Evolutionary conservation across 192 early-diverging fungal species (phyloP).

Genomic region (Coemansia sp.): DNA sequence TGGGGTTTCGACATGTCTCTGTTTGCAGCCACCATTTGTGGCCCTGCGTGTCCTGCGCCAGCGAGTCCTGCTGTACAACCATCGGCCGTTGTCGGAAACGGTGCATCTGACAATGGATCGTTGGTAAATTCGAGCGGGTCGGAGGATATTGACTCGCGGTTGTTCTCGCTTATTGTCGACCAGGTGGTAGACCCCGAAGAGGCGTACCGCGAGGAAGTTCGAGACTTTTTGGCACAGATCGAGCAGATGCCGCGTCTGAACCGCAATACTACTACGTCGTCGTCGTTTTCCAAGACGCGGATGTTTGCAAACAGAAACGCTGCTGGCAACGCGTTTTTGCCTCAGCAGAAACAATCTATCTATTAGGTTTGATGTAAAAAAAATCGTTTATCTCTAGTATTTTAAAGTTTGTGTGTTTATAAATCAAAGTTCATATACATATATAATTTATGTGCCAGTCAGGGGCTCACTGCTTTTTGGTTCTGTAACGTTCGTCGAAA

Average conservation of each 20-base stretch:
- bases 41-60: constrained; percentile 12
- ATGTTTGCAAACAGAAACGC: not conserved
- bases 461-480: not conserved
- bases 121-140: constrained; percentile 5
- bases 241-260: constrained; percentile 39
- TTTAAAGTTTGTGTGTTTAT: too few species aligned
- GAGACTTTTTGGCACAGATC: constrained; percentile 38
- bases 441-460: too few species aligned
- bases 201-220: constrained; percentile 47
- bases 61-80: too few species aligned
- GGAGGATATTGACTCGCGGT: constrained; percentile 32
- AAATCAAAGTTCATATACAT: too few species aligned
- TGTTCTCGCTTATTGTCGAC: constrained; percentile 50
- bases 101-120: not conserved
- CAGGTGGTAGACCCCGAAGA: constrained; percentile 52
- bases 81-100: too few species aligned
- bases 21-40: constrained; percentile 27
- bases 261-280: not conserved
- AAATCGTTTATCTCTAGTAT: not conserved
- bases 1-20: constrained; percentile 43
- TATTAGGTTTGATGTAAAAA: not conserved
- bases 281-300: not conserved
- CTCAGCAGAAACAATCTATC: too few species aligned
- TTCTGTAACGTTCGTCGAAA: constrained; percentile 38
- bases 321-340: too few species aligned